Evolutionary conservation across 2,329 filamentous ascomycete species (phyloP).

Genomic region (Dactylella cylindrospora): DNA sequence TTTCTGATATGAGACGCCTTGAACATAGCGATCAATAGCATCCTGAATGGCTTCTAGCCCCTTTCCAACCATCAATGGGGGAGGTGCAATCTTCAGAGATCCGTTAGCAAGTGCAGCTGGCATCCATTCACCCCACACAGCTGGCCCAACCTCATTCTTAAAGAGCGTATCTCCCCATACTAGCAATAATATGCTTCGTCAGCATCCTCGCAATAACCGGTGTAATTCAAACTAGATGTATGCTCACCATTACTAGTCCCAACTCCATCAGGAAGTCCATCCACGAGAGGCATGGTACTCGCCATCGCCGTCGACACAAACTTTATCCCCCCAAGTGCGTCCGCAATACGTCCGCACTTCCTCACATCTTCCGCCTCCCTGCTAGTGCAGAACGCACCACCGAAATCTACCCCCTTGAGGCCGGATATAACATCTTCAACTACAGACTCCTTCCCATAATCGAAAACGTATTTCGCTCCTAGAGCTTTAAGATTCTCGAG

Average conservation of each 20-base stretch:
- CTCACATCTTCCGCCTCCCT: not conserved
- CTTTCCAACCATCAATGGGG: conserved; percentile 13
- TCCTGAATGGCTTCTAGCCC: conserved; percentile 9
- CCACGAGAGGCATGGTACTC: not conserved
- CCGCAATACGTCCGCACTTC: conserved; percentile 1
- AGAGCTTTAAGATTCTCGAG: conserved; percentile 54
- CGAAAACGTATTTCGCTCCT: conserved; percentile 52
- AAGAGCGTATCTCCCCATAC: conserved; percentile 10
- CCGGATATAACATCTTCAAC: conserved; percentile 7
- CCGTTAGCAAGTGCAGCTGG: not conserved
- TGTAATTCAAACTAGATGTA: no score
- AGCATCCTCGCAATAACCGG: no score
- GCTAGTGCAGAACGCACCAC: conserved; percentile 3
- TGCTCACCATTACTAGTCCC: conserved; percentile 8
- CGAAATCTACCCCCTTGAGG: conserved; percentile 4
- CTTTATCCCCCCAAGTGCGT: conserved; percentile 10
- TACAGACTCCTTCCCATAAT: conserved; percentile 7
- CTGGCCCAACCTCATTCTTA: conserved; percentile 1
- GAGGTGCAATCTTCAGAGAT: conserved; percentile 7
- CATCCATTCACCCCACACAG: conserved; percentile 9
- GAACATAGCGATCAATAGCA: conserved; percentile 2
- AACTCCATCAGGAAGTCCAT: conserved; percentile 9
- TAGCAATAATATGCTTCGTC: not conserved
- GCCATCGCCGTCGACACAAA: conserved; percentile 12
- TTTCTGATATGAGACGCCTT: conserved; percentile 19